Percentiles rank a stretch among this genome's conserved stretches.
phyloP scores from a whole-genome alignment of 2,329 filamentous ascomycete genomes.

The Aureobasidium subglaciale region DNA sequence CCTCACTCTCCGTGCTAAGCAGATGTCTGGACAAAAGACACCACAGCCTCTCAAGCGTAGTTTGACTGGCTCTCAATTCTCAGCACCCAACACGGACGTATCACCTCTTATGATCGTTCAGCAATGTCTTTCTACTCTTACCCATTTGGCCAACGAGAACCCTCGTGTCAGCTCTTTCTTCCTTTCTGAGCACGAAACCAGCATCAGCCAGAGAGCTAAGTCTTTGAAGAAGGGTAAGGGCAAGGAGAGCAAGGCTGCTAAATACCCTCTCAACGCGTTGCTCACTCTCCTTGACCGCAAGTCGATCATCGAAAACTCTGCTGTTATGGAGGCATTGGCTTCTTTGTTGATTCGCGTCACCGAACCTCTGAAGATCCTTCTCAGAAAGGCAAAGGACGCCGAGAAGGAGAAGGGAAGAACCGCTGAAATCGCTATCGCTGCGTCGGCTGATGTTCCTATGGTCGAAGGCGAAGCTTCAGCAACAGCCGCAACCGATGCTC shows the following conservation, averaged over 20 bases:
- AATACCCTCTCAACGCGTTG: constrained; percentile 87
- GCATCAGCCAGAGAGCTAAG: constrained; percentile 57
- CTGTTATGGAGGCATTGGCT: constrained; percentile 90
- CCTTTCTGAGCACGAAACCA: constrained; percentile 85
- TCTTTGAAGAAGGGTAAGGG: constrained; percentile 69
- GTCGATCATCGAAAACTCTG: constrained; percentile 92
- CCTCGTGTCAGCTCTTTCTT: constrained; percentile 86
- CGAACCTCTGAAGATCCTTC: constrained; percentile 69
- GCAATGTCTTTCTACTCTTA: constrained; percentile 81
- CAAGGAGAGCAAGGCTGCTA: constrained; percentile 76
- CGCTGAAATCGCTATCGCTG: constrained; percentile 3
- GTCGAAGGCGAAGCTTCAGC: constrained; percentile 21
- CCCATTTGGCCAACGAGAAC: constrained; percentile 77
- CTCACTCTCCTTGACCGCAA: constrained; percentile 85
- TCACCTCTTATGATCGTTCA: constrained; percentile 93
- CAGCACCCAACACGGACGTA: constrained; percentile 61
- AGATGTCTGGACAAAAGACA: constrained; percentile 63
- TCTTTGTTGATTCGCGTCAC: constrained; percentile 83
- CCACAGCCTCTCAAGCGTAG: constrained; percentile 73
- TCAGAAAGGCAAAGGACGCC: constrained; percentile 73
- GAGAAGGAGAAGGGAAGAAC: constrained; percentile 40
- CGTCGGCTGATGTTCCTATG: constrained; percentile 19
- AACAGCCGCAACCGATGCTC: constrained; percentile 16
- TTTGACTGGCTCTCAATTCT: constrained; percentile 51
- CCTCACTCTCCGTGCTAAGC: constrained; percentile 83